phyloP scores from a whole-genome alignment of 2,329 filamentous ascomycete species.

The Phialemoniopsis sp. region DNA sequence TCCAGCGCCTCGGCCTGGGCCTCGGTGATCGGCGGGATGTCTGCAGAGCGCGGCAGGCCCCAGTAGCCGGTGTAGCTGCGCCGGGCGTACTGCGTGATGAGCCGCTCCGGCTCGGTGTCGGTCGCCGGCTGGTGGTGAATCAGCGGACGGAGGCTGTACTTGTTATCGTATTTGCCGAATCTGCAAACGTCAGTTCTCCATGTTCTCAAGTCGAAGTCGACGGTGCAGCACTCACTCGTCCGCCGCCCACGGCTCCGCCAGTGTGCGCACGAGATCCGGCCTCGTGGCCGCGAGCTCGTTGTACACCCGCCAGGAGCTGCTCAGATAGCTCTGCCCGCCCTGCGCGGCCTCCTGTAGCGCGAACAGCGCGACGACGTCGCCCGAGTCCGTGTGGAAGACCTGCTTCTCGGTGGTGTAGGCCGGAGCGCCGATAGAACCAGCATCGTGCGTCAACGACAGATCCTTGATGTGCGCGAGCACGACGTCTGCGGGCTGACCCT shows the following conservation, averaged over 20 bases:
- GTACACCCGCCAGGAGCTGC: slow-evolving; percentile 56
- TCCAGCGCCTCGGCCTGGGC: slow-evolving; percentile 50
- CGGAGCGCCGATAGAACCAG: slow-evolving; percentile 46
- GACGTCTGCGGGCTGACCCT: slow-evolving; percentile 44
- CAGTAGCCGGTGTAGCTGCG: slow-evolving; percentile 55
- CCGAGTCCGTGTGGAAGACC: slow-evolving; percentile 57
- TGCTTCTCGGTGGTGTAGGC: slow-evolving; percentile 59
- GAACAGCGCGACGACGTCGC: slow-evolving; percentile 57
- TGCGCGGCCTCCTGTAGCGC: slow-evolving; percentile 45
- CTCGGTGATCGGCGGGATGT: slow-evolving; percentile 53
- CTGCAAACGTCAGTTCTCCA: slow-evolving; percentile 45
- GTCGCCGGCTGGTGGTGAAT: slow-evolving; percentile 51
- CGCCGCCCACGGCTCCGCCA: slow-evolving; percentile 47
- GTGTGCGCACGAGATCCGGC: slow-evolving; percentile 55
- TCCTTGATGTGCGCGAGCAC: slow-evolving; percentile 61
- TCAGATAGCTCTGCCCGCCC: slow-evolving; percentile 55
- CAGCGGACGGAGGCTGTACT: slow-evolving; percentile 45
- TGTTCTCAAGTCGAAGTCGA: too few relatives aligned
- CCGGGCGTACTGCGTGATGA: slow-evolving; percentile 58
- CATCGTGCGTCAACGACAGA: slow-evolving; percentile 32
- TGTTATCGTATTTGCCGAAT: slow-evolving; percentile 42
- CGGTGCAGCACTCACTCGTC: slow-evolving; percentile 35
- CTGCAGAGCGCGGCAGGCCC: slow-evolving; percentile 43
- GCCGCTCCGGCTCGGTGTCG: slow-evolving; percentile 38
- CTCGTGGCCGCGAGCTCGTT: slow-evolving; percentile 55